These are phyloP conservation scores for Aspergillus clavatus DNA, from an alignment of 2,329 filamentous ascomycete species.

Conservation along the genomic window DNA sequence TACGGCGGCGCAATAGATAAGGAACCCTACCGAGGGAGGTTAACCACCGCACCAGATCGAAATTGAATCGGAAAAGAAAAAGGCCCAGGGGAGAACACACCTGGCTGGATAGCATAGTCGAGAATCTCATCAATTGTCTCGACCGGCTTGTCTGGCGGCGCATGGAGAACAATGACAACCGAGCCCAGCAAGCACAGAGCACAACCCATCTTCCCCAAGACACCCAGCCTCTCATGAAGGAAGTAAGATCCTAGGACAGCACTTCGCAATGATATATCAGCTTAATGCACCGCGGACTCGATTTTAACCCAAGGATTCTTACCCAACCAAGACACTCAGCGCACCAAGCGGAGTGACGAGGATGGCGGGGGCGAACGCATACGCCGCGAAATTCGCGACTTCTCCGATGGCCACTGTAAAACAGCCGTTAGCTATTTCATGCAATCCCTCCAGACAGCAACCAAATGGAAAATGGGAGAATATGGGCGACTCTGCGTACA, in stretches of 20 bases:
- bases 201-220: slow-evolving; percentile 86
- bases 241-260: slow-evolving; percentile 95
- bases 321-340: slow-evolving; percentile 85
- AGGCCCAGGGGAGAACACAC: slow-evolving; percentile 47
- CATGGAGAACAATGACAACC: slow-evolving; percentile 95
- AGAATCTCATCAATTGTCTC: slow-evolving; percentile 88
- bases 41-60: slow-evolving; percentile 1
- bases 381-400: slow-evolving; percentile 94
- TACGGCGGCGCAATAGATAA: slow-evolving; percentile 78
- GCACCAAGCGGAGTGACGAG: slow-evolving; percentile 92
- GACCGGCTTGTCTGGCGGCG: slow-evolving; percentile 88
- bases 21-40: slow-evolving; percentile 60
- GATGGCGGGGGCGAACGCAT: slow-evolving; percentile 98
- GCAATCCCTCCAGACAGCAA: background rate
- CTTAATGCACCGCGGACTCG: slow-evolving; percentile 3
- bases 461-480: no score
- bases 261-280: slow-evolving; percentile 38
- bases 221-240: slow-evolving; percentile 82
- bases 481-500: slow-evolving; percentile 53
- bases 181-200: slow-evolving; percentile 94
- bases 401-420: slow-evolving; percentile 79
- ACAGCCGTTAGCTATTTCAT: slow-evolving; percentile 20
- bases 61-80: background rate
- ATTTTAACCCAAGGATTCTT: slow-evolving; percentile 20
- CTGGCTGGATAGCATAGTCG: slow-evolving; percentile 82